Evolutionary conservation across 2,329 filamentous ascomycete species (phyloP), one percentile per base, ranked within the genome.

Genomic region (Claviceps humidiphila): DNA sequence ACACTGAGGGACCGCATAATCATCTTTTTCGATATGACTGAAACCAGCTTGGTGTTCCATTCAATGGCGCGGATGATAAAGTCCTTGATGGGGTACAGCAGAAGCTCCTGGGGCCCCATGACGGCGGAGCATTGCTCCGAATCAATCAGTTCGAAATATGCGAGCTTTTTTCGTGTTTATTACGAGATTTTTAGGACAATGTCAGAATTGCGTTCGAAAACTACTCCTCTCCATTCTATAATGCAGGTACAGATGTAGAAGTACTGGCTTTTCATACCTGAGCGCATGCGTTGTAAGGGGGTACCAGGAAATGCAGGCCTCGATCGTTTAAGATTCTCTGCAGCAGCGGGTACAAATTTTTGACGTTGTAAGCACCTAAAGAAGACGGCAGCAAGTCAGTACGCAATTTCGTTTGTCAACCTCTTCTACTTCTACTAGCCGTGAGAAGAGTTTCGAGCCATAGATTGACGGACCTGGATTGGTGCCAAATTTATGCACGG

Each of bases 231-330:
- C 16, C 13, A 13, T 40, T 39, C 2, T 24, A 14, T 47, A 4
- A 24, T 26, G 42, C 13, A 26, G 26, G 22, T 44, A 16, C 9
- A 30, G 26, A 11, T 26, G 1, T 24, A 42, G 40, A 42, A 13
- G 40, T 13, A 2, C 16, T 44, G 20, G 42, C 5, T 7, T 41
- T 47, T 34, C 73, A 64, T 69, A 91, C 87, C 80, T 95, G 89
- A 54, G 88, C 87, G 61, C 85, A 84, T 40, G 90, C 89, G 66
- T 85, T 89, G 72, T 89, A 95, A 1, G 91, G 91, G 13, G 91
- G 85, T 45, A 94, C 85, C 47, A 88, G 74, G 63, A 89, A 95
- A 55, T 87, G 78, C 53, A 95, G 72, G 2, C 76, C 75, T 56
- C 84, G 78, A 58, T 82, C 73, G 60, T 78, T 75, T 50, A 97